Base-by-base conservation (phyloP, 208 protist genomes). In the Acanthamoeba royreba region DNA sequence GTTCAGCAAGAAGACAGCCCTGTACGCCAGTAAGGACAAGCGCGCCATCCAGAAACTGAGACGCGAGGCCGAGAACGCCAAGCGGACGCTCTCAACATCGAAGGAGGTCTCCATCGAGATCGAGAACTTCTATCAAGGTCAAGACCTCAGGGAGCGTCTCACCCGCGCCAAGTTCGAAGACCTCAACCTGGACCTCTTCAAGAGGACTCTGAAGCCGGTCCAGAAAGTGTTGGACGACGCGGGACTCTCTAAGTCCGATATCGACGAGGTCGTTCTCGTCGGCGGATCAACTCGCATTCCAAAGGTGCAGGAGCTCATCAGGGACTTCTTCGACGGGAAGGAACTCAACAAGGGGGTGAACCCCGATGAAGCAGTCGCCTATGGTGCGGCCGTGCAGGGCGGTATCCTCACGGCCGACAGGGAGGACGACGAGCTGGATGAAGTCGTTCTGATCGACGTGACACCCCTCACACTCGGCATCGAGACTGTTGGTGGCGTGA, bases 91-190 rank as follows among this genome's bases (percentile, higher is more conserved):
- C 7, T 99, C 99, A 31, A 96, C 97, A 72, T 92, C 96, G 35
- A 97, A 98, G 0, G 74, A 96, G 53, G 97, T 98, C 38, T 97
- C 97, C 61, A 96, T 99, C 91, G 98, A 99, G 92, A 97, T 99
- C 49, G 99, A 99, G 93, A 98, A 98, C 11, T 77, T 99, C 0
- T 99, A 97, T n/a, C 97, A 98, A 38, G 99, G 98, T 43, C 97
- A 98, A 17, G 99, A 99, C 95, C 99, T 99, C 95, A 97, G 96
- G 58, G 96, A 98, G 1, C 92, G 61, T 42, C 94, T 99, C 81
- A 99, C 99, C 11, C 97, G 99, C 55, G 98, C 99, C 28, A 98
- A 98, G 90, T 99, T 99, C 93, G 99, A 99, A 97, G 98, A 99
- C 95, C 96, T 99, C 15, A 97, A 95, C 96, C 94, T 69, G 95